These are phyloP conservation scores for Mycena olivaceomarginata DNA, from an alignment of 768 basidiomycete species.

Conservation along the genomic window DNA sequence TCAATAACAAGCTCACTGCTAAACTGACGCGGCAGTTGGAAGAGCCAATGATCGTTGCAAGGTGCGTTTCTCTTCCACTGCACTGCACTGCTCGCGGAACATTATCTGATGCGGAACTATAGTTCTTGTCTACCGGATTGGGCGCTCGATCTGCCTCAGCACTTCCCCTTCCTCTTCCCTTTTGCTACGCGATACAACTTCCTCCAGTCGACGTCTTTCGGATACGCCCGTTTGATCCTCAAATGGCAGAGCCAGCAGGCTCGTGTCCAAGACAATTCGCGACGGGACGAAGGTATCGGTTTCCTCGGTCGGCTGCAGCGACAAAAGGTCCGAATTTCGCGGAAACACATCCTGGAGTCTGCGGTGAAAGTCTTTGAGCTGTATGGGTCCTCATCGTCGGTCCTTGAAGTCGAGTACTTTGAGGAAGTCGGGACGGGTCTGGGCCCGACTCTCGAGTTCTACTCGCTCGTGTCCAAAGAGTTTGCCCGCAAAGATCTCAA, in stretches of 20 bases:
- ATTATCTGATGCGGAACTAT: constrained; percentile 35
- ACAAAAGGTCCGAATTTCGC: constrained; percentile 97
- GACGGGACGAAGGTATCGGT: constrained; percentile 93
- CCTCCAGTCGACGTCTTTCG: constrained; percentile 98
- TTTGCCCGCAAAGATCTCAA: constrained; percentile 93
- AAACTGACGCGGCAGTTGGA: constrained; percentile 98
- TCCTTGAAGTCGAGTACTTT: constrained; percentile 98
- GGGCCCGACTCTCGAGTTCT: constrained; percentile 98
- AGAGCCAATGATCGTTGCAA: constrained; percentile 99
- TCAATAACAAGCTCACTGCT: constrained; percentile 98
- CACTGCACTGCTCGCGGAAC: neutral
- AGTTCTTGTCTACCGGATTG: constrained; percentile 98
- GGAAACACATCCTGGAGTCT: constrained; percentile 96
- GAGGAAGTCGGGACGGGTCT: constrained; percentile 99
- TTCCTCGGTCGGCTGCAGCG: constrained; percentile 95
- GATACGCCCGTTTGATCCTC: constrained; percentile 95
- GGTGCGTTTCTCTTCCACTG: constrained; percentile 68
- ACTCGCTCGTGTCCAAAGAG: constrained; percentile 96
- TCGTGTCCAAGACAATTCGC: constrained; percentile 84
- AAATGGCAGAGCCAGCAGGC: constrained; percentile 95
- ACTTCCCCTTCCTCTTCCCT: constrained; percentile 99
- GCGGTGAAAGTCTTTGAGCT: constrained; percentile 97
- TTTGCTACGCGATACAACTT: constrained; percentile 98
- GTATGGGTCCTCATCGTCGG: constrained; percentile 94
- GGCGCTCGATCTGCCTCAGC: constrained; percentile 96